phyloP scores from a whole-genome alignment of 768 basidiomycete genomes.

The Mycena sanguinolenta region DNA sequence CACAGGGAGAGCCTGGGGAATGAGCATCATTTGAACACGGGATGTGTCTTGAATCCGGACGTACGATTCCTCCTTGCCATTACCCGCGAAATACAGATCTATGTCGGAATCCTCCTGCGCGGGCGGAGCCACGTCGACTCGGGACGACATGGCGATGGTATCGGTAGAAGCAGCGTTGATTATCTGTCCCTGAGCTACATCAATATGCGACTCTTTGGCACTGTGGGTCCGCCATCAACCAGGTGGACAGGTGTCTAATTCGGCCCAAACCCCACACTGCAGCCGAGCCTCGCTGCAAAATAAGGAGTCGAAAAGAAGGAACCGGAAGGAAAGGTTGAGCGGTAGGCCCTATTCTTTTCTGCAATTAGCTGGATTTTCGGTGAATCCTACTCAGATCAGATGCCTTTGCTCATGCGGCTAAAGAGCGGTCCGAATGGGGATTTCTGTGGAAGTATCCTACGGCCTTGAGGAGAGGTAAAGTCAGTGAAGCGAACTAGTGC shows the following conservation, averaged over 20 bases:
- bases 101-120: slow-evolving; percentile 23
- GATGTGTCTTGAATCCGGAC: not conserved
- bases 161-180: slow-evolving; percentile 12
- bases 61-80: slow-evolving; percentile 19
- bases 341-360: not conserved
- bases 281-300: not conserved
- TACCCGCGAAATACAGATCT: slow-evolving; percentile 6
- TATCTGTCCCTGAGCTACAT: not conserved
- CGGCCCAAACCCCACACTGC: too few relatives aligned
- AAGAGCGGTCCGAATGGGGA: not conserved
- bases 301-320: not conserved
- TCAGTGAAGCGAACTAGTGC: too few relatives aligned
- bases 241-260: not conserved
- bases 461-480: too few relatives aligned
- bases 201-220: slow-evolving; percentile 15
- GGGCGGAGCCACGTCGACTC: not conserved
- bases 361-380: too few relatives aligned
- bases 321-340: not conserved
- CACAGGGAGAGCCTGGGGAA: slow-evolving; percentile 17
- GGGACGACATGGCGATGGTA: slow-evolving; percentile 11
- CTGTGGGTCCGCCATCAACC: slow-evolving; percentile 29
- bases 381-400: too few relatives aligned
- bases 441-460: too few relatives aligned
- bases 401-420: too few relatives aligned
- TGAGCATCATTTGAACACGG: not conserved